phyloP scores from a whole-genome alignment of 352 stramenopile species.

The Globisporangium mamillatum region DNA sequence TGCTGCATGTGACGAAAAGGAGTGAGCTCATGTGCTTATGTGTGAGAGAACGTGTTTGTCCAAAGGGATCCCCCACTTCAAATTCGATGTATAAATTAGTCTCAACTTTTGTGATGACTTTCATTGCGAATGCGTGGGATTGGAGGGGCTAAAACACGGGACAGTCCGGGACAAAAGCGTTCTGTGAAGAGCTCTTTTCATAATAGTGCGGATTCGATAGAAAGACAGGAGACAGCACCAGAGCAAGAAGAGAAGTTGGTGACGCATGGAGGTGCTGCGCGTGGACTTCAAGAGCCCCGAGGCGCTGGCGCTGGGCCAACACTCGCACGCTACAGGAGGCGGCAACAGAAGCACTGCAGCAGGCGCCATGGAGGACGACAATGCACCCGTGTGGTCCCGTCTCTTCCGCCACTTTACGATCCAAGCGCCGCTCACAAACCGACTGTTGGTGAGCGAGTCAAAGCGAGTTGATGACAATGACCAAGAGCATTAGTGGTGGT shows the following conservation, averaged over 20 bases:
- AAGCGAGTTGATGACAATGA: not conserved
- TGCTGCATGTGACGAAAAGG: too few relatives aligned
- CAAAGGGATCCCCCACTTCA: too few relatives aligned
- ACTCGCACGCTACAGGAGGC: not conserved
- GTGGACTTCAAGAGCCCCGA: conserved; percentile 18
- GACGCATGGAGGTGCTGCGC: conserved; percentile 17
- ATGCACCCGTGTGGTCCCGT: conserved; percentile 42
- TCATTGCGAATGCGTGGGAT: too few relatives aligned
- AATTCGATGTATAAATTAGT: too few relatives aligned
- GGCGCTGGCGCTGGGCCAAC: not conserved
- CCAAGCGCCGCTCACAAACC: conserved; percentile 26
- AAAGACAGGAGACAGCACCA: not conserved
- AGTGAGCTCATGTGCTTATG: too few relatives aligned
- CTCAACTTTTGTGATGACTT: too few relatives aligned
- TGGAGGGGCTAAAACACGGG: not conserved
- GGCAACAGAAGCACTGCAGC: not conserved
- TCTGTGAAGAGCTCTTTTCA: not conserved
- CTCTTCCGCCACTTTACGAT: conserved; percentile 49
- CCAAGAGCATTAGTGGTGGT: not conserved
- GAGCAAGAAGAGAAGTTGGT: not conserved
- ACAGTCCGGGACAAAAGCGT: not conserved
- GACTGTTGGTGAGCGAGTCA: conserved; percentile 35
- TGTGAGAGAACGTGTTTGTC: too few relatives aligned
- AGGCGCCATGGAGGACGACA: not conserved
- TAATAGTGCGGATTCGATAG: not conserved